Base-by-base conservation (phyloP, 2,329 filamentous ascomycete species). In the Penicillium polonicum region DNA sequence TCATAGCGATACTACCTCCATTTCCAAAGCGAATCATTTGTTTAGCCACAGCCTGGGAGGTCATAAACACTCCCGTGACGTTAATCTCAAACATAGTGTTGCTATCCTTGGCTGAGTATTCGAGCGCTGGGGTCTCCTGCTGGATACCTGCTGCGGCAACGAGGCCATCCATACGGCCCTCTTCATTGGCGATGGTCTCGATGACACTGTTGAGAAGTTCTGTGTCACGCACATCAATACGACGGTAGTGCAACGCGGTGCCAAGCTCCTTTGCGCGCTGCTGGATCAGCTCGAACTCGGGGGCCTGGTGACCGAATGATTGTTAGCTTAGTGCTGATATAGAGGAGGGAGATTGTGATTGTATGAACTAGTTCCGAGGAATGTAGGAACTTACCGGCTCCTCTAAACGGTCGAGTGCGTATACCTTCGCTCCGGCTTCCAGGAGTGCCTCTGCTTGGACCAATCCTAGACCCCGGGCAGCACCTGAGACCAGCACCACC, bases 121-220 rank as follows among this genome's bases (percentile, higher is more conserved):
- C 91, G 54, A 96, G 79, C 1, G 92, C 91, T 0, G 90, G 77
- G 0, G 86, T 91, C 76, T 95, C 91, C 74, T 95, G 89, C 76
- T 96, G 90, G 41, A 85, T 78, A 1, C 86, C 88, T 0, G 88
- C 88, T 0, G 87, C 87, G 0, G 87, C 87, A 48, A 96, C 85
- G 55, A 96, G 77, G 0, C 92, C 92, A 70, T 96, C 91, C 60
- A 96, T 76, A 17, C 88, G 84, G 6, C 88, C 88, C 62, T 91
- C 84, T 58, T 83, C 76, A 50, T 85, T 80, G 17, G 86, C 90
- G 63, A 96, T 94, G 12, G 78, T 80, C 62, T 83, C 80, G 48
- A 95, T 80, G 52, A 89, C 82, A 42, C 78, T 79, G 71, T 92
- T 88, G 45, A 96, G 81, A 39, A 80, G 75, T 5, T 81, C 78